Percentiles rank a stretch among this genome's conserved stretches.
Conservation (phyloP, 106 monocot genomes). For the Amphibolis antarctica region DNA sequence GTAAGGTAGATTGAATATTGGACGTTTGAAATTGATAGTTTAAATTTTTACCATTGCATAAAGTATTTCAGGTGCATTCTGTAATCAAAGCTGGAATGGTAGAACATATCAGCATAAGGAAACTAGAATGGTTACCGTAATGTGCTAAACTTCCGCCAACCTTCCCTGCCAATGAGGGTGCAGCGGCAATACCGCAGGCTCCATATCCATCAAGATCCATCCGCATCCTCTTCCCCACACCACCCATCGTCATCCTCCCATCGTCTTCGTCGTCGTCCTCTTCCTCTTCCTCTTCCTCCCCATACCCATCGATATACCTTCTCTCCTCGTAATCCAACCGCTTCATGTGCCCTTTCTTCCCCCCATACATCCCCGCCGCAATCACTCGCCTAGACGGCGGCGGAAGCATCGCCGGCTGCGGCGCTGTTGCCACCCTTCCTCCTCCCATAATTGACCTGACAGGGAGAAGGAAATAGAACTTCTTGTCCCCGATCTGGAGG, state of each 20-base stretch:
- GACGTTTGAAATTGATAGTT: no score
- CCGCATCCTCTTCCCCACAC: neutral
- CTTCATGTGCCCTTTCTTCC: conserved; percentile 9
- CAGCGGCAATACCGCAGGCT: neutral
- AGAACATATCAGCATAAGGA: no score
- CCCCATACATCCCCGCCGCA: neutral
- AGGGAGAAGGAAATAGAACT: conserved; percentile 72
- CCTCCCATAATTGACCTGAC: conserved; percentile 47
- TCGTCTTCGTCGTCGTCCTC: conserved; percentile 13
- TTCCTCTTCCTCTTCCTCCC: conserved; percentile 15
- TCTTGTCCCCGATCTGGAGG: conserved; percentile 83
- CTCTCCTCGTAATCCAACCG: conserved; percentile 6
- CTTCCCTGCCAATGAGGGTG: neutral
- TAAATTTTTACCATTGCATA: no score
- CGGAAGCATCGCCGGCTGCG: neutral
- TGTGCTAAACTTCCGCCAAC: neutral
- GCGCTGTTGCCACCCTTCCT: neutral
- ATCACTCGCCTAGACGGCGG: neutral
- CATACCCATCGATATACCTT: conserved; percentile 10
- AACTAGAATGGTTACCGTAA: neutral
- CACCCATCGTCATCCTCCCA: neutral
- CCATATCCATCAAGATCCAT: conserved; percentile 5
- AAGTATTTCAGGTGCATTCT: no score
- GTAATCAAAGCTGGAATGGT: no score
- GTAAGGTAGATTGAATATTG: no score